Evolutionary conservation across 2,329 filamentous ascomycete species (phyloP).

Genomic region (Curvularia sp.): DNA sequence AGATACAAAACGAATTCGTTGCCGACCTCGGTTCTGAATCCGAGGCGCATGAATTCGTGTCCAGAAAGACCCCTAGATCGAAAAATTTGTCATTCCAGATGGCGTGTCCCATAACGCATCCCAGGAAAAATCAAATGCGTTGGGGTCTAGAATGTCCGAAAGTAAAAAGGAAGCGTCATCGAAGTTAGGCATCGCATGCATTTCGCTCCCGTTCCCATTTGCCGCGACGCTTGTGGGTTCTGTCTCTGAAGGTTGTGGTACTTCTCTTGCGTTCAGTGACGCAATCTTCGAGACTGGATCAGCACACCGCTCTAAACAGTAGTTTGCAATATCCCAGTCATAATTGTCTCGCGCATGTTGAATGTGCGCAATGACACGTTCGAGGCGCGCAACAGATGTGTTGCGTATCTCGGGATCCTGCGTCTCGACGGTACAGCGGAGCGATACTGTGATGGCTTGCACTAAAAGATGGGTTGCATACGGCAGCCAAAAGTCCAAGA

Average conservation of each 20-base stretch:
- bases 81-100: slow-evolving; percentile 45
- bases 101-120: slow-evolving; percentile 50
- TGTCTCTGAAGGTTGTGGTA: slow-evolving; percentile 28
- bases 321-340: slow-evolving; percentile 64
- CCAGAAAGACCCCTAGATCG: slow-evolving; percentile 22
- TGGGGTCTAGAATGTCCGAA: slow-evolving; percentile 44
- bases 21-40: no score
- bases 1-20: background rate
- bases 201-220: slow-evolving; percentile 11
- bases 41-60: background rate
- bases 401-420: slow-evolving; percentile 56
- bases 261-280: slow-evolving; percentile 34
- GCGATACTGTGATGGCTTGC: slow-evolving; percentile 61
- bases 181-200: slow-evolving; percentile 26
- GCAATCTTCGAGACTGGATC: slow-evolving; percentile 50
- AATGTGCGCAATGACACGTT: slow-evolving; percentile 58
- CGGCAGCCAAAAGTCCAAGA: slow-evolving; percentile 61
- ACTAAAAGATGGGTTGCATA: slow-evolving; percentile 62
- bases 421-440: slow-evolving; percentile 61
- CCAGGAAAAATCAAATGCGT: slow-evolving; percentile 49
- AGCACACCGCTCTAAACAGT: slow-evolving; percentile 58
- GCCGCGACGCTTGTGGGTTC: slow-evolving; percentile 24
- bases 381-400: slow-evolving; percentile 57
- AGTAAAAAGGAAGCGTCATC: slow-evolving; percentile 42
- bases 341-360: slow-evolving; percentile 58